phyloP scores from a whole-genome alignment of 257 asterid genomes.

The Solanum chaucha region DNA sequence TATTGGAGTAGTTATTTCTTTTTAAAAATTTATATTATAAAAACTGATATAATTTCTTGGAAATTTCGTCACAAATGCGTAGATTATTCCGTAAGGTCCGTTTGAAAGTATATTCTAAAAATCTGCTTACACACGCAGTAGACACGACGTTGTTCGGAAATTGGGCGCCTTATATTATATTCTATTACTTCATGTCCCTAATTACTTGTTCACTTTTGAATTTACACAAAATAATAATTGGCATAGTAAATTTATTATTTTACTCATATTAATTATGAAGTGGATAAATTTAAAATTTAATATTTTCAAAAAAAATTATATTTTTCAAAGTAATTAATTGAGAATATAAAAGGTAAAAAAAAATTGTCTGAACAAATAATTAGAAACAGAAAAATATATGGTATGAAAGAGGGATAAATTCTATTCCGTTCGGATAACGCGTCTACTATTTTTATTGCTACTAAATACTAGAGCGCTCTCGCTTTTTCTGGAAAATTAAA shows the following conservation, averaged over 20 bases:
- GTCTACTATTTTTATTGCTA: background rate
- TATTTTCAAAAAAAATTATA: fast-evolving
- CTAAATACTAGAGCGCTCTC: background rate
- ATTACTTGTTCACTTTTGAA: no score
- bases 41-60: background rate
- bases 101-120: background rate
- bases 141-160: background rate
- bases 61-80: background rate
- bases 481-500: background rate
- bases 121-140: background rate
- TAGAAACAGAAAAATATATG: background rate
- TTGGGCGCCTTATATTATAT: background rate
- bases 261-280: no score
- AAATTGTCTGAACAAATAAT: no score
- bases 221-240: no score
- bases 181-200: no score
- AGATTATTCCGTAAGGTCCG: background rate
- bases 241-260: no score
- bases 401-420: background rate
- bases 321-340: background rate
- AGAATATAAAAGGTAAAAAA: no score
- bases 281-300: no score
- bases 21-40: background rate
- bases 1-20: background rate
- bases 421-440: background rate